Evolutionary conservation across 176 grass and related monocot species (phyloP).

Genomic region (Panicum miliaceum): DNA sequence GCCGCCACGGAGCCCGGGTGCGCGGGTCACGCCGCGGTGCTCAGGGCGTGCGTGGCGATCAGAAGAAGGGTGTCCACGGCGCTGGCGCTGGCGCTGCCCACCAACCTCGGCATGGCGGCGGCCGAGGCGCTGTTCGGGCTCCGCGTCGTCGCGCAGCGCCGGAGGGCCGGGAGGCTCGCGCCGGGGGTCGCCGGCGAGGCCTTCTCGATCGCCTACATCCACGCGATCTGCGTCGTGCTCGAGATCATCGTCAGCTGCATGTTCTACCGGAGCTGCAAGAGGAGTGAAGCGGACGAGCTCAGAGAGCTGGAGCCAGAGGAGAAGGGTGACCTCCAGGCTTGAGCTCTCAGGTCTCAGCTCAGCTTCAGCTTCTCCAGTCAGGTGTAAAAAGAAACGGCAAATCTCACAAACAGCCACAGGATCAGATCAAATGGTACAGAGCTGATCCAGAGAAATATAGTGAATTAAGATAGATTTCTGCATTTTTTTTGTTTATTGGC

Average conservation of each 20-base stretch:
- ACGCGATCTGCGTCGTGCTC: constrained; percentile 73
- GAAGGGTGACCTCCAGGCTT: constrained; percentile 62
- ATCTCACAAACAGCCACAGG: background rate
- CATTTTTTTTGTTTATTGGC: no score
- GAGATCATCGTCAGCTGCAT: constrained; percentile 84
- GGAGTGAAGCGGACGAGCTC: constrained; percentile 46
- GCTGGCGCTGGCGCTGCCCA: constrained; percentile 70
- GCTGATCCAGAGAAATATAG: background rate
- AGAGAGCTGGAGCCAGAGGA: constrained; percentile 75
- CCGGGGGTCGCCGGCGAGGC: constrained; percentile 70
- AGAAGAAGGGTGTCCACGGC: constrained; percentile 48
- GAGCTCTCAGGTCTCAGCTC: background rate
- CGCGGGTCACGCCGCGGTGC: constrained; percentile 55
- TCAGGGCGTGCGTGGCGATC: constrained; percentile 70
- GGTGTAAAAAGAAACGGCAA: background rate
- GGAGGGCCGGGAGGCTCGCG: constrained; percentile 33
- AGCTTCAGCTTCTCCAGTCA: background rate
- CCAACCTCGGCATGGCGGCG: constrained; percentile 64
- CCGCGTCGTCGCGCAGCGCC: constrained; percentile 59
- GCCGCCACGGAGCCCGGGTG: constrained; percentile 62
- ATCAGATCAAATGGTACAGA: constrained; percentile 37
- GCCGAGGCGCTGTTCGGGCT: constrained; percentile 82
- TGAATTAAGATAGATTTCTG: no score
- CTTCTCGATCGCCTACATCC: constrained; percentile 77
- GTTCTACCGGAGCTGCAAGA: constrained; percentile 64